These are phyloP conservation scores for Pythium biforme DNA, from an alignment of 352 stramenopile genomes.

Conservation along the genomic window DNA sequence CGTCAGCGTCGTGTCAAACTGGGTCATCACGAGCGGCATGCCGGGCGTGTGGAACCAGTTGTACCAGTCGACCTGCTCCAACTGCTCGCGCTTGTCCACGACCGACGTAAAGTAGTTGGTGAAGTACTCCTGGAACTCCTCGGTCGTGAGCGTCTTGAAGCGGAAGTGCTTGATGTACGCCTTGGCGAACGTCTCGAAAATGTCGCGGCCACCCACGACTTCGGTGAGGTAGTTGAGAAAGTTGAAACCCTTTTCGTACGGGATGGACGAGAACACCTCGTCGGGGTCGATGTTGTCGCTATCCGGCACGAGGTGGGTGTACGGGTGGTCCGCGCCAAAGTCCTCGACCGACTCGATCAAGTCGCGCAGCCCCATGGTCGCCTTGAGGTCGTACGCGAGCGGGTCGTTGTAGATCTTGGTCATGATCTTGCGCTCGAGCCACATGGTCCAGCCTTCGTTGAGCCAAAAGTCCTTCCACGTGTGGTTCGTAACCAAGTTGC, in stretches of 20 bases:
- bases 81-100: constrained; percentile 7
- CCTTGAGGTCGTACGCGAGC: constrained; percentile 14
- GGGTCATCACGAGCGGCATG: constrained; percentile 82
- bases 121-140: constrained; percentile 55
- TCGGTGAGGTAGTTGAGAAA: constrained; percentile 42
- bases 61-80: constrained; percentile 91
- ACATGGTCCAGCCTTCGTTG: constrained; percentile 98
- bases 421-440: constrained; percentile 90
- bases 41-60: constrained; percentile 89
- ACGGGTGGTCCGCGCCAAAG: constrained; percentile 31
- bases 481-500: constrained; percentile 81
- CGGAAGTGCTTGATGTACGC: constrained; percentile 83
- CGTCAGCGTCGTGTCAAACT: constrained; percentile 88
- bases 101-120: constrained; percentile 53
- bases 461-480: constrained; percentile 97
- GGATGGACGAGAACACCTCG: constrained; percentile 79
- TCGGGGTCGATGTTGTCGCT: constrained; percentile 89
- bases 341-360: constrained; percentile 27
- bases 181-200: constrained; percentile 75
- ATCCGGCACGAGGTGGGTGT: constrained; percentile 79
- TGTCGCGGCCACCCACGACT: constrained; percentile 28
- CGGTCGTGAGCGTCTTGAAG: constrained; percentile 69
- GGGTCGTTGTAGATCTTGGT: constrained; percentile 31
- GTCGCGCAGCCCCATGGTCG: constrained; percentile 26
- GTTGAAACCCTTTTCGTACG: constrained; percentile 79